These are phyloP conservation scores for Miscanthus lutarioriparius DNA, from an alignment of 176 grass and related monocot genomes.

Conservation along the genomic window DNA sequence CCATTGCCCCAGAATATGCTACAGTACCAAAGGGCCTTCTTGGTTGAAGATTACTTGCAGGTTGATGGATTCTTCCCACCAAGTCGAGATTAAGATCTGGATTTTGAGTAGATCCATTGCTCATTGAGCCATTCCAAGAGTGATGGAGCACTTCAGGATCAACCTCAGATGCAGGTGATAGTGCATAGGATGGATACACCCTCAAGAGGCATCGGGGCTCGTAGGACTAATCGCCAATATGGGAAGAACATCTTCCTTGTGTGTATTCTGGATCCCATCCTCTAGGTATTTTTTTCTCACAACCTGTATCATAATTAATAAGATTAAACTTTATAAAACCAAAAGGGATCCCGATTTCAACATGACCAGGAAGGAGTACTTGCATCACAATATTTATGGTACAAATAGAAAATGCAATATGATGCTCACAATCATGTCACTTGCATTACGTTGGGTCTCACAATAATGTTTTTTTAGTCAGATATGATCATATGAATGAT, in stretches of 20 bases:
- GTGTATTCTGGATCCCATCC: constrained; percentile 10
- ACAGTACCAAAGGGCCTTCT: too few species aligned
- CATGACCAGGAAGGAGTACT: too few species aligned
- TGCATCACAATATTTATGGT: too few species aligned
- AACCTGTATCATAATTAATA: background rate
- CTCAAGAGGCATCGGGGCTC: background rate
- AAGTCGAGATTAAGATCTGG: background rate
- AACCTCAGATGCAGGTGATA: background rate
- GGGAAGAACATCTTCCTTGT: constrained; percentile 22
- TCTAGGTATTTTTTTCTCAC: background rate
- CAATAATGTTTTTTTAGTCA: background rate
- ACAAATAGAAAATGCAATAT: background rate
- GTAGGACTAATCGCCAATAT: constrained; percentile 17
- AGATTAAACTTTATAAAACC: too few species aligned
- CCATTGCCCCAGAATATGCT: too few species aligned
- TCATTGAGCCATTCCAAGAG: background rate
- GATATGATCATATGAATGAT: too few species aligned
- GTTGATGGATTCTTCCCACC: too few species aligned
- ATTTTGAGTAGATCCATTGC: background rate
- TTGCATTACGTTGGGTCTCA: background rate
- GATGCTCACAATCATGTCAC: background rate
- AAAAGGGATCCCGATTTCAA: background rate
- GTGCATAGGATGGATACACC: constrained; percentile 25
- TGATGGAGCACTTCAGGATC: background rate
- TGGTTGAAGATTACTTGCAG: too few species aligned